These are phyloP conservation scores for Catharanthus roseus DNA, from an alignment of 257 asterid genomes.

Conservation along the genomic window DNA sequence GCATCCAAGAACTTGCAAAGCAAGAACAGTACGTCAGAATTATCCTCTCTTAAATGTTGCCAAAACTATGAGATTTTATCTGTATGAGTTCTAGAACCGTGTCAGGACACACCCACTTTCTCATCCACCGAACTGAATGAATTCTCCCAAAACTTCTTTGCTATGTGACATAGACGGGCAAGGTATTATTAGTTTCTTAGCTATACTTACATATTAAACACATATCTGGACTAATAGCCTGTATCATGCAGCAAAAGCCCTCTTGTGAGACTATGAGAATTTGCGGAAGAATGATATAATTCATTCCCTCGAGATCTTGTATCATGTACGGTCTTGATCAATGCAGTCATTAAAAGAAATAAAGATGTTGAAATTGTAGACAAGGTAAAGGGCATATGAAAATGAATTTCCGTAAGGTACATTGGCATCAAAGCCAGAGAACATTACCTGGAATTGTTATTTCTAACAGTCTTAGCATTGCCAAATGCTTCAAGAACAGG, in stretches of 20 bases:
- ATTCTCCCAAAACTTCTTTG: background rate
- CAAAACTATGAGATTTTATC: background rate
- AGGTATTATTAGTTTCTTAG: background rate
- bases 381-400: background rate
- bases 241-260: conserved; percentile 6
- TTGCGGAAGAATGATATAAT: background rate
- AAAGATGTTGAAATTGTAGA: background rate
- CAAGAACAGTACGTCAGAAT: background rate
- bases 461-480: conserved; percentile 96
- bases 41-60: background rate
- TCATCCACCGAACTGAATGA: background rate
- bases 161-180: background rate
- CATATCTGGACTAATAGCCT: background rate
- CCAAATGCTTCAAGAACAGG: conserved; percentile 99
- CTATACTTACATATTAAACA: background rate
- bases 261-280: conserved; percentile 2
- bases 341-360: background rate
- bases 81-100: background rate
- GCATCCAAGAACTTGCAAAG: background rate
- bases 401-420: background rate
- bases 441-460: conserved; percentile 92
- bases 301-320: background rate
- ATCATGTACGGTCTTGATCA: background rate
- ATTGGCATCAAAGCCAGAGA: conserved; percentile 26
- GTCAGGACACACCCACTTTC: background rate